These are phyloP conservation scores for Aspergillus egyptiacus DNA, from an alignment of 495 filamentous ascomycete species.

Conservation along the genomic window DNA sequence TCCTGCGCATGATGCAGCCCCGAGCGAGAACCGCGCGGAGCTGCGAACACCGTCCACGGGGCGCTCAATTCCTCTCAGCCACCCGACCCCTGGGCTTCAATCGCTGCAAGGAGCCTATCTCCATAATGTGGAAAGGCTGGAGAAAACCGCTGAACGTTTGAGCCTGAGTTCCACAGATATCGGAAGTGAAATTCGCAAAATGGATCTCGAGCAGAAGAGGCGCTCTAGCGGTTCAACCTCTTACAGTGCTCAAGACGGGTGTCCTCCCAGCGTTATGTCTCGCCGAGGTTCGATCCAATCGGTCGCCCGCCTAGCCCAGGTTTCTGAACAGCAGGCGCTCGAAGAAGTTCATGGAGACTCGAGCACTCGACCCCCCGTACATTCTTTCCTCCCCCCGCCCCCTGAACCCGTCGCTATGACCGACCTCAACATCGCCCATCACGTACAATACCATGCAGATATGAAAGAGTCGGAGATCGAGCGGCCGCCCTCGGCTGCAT, in stretches of 20 bases:
- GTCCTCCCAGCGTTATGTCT: conserved; percentile 43
- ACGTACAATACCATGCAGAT: conserved; percentile 17
- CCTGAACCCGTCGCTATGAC: conserved; percentile 25
- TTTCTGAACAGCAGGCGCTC: conserved; percentile 43
- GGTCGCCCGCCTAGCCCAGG: conserved; percentile 46
- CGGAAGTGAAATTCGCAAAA: conserved; percentile 72
- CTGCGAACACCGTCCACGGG: conserved; percentile 57
- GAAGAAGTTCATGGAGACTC: conserved; percentile 25
- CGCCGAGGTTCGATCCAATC: conserved; percentile 57
- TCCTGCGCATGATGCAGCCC: conserved; percentile 32
- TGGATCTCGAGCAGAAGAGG: conserved; percentile 71
- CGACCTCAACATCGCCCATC: conserved; percentile 12
- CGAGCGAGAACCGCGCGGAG: conserved; percentile 26
- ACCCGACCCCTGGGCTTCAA: conserved; percentile 72
- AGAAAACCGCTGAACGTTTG: conserved; percentile 74
- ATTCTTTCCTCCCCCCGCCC: conserved; percentile 23
- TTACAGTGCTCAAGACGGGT: conserved; percentile 7
- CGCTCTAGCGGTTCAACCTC: conserved; percentile 39
- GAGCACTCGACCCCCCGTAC: conserved; percentile 31
- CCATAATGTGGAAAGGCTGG: conserved; percentile 74
- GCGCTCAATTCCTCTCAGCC: conserved; percentile 54
- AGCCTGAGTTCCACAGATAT: conserved; percentile 73
- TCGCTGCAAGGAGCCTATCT: conserved; percentile 67
- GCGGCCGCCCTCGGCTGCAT: conserved; percentile 48
- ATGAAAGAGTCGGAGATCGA: conserved; percentile 23